Evolutionary conservation across 2,329 filamentous ascomycete genomes (phyloP), one percentile per base, ranked within the genome.

Genomic region (Septoria linicola): DNA sequence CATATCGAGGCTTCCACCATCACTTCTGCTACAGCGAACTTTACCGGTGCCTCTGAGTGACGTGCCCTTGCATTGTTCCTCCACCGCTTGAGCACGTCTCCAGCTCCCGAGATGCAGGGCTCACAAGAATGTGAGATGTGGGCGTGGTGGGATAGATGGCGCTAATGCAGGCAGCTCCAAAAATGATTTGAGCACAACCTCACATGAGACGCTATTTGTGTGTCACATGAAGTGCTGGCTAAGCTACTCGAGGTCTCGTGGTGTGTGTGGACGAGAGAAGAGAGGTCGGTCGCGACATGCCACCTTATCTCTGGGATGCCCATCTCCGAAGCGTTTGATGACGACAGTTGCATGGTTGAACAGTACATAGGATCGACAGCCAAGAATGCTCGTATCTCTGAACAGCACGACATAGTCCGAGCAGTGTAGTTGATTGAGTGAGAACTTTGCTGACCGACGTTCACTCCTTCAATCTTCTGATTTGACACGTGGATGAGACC

Each of bases 221-320:
- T 48, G 35, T 48, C 44, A 48, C 44, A 48, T 48, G 44, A 48
- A 41, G 41, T 3, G 25, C 44, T 46, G 14, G 42, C 21, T 13
- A 34, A 25, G 17, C n/a, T 17, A 17, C 11, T 25, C 10, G 30
- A 30, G 16, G 11, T 16, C 23, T 27, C 13, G 32, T 46, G 32
- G 20, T 32, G 13, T 35, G 42, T 10, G n/a, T 11, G n/a, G 23
- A 8, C 7, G n/a, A 10, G 31, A 14, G 20, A 17, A n/a, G 13
- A 17, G 5, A n/a, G 14, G 42, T 13, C 14, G 34, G 31, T 21
- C 20, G 25, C 39, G 14, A 3, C 23, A 27, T 37, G n/a, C 34
- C 34, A 37, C 34, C 34, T 19, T 37, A 37, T 37, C 34, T 17
- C 8, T 37, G 34, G 34, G 14, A 37, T 37, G 34, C 34, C 34